Evolutionary conservation across 768 basidiomycete genomes (phyloP).

Genomic region (Pilatotrama ljubarskyi): DNA sequence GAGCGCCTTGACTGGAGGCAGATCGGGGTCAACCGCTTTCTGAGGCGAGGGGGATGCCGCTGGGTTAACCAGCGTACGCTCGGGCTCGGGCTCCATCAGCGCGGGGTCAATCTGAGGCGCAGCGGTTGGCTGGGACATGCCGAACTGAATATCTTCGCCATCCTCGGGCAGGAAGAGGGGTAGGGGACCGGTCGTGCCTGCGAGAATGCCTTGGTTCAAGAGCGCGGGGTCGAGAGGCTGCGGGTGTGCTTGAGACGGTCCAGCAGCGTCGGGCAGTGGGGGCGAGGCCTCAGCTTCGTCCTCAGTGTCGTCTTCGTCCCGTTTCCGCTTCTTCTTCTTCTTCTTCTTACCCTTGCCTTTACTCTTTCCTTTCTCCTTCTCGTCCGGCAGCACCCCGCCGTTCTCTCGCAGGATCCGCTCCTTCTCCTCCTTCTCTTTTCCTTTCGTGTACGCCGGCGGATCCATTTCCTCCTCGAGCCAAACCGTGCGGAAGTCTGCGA

Average conservation of each 20-base stretch:
- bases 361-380: conserved; percentile 31
- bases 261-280: conserved; percentile 20
- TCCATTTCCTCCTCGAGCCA: conserved; percentile 93
- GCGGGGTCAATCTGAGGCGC: conserved; percentile 58
- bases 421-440: conserved; percentile 67
- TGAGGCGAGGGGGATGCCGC: not conserved
- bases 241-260: conserved; percentile 19
- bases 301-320: conserved; percentile 40
- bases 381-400: conserved; percentile 28
- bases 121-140: not conserved
- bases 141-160: conserved; percentile 37
- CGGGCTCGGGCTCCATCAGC: conserved; percentile 37
- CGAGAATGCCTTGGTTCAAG: conserved; percentile 67
- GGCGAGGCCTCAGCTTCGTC: conserved; percentile 36
- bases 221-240: conserved; percentile 56
- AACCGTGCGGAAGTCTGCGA: conserved; percentile 86
- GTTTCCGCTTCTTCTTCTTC: conserved; percentile 40
- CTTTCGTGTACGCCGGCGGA: conserved; percentile 85
- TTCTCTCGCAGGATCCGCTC: conserved; percentile 41
- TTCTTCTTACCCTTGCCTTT: conserved; percentile 36
- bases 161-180: conserved; percentile 41
- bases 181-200: conserved; percentile 44
- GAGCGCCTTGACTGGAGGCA: conserved; percentile 11
- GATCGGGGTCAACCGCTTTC: not conserved
- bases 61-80: conserved; percentile 12